Percentiles rank a stretch among this genome's conserved stretches.
Conservation (phyloP, 1,139 yeast species). For the Komagataea norvegica region DNA sequence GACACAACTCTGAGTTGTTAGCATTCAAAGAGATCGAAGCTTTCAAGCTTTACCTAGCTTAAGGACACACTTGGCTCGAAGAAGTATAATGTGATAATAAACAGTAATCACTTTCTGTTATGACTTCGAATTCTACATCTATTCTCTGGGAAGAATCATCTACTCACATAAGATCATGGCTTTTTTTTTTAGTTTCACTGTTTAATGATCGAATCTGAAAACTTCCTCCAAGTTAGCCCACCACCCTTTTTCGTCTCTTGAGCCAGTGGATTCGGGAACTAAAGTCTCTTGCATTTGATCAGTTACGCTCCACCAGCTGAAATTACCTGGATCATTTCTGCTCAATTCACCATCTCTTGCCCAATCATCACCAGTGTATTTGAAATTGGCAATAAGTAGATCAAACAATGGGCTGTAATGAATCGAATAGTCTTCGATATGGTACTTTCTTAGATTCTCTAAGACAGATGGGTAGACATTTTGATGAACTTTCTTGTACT, state of each 20-base stretch:
- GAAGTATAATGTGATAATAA: too few species aligned
- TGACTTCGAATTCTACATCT: too few species aligned
- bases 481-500: conserved; percentile 32
- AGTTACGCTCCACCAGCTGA: conserved; percentile 37
- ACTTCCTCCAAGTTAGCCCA: conserved; percentile 36
- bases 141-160: too few species aligned
- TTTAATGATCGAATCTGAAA: conserved; percentile 30
- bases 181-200: background rate
- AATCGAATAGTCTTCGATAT: conserved; percentile 38
- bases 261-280: conserved; percentile 34
- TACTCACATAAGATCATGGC: too few species aligned
- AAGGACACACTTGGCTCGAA: too few species aligned
- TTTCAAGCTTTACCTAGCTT: too few species aligned
- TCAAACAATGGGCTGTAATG: conserved; percentile 31
- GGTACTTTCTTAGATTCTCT: conserved; percentile 30
- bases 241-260: conserved; percentile 36
- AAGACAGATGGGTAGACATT: conserved; percentile 31
- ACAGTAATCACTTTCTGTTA: too few species aligned
- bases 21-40: too few species aligned
- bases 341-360: conserved; percentile 31
- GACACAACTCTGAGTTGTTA: too few species aligned
- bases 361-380: conserved; percentile 36
- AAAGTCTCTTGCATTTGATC: conserved; percentile 36
- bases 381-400: conserved; percentile 33
- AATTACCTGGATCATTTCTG: conserved; percentile 33